Percentiles rank a stretch among this genome's conserved stretches.
phyloP scores from a whole-genome alignment of 2,329 filamentous ascomycete genomes.

The Ceratocystis harringtonii region DNA sequence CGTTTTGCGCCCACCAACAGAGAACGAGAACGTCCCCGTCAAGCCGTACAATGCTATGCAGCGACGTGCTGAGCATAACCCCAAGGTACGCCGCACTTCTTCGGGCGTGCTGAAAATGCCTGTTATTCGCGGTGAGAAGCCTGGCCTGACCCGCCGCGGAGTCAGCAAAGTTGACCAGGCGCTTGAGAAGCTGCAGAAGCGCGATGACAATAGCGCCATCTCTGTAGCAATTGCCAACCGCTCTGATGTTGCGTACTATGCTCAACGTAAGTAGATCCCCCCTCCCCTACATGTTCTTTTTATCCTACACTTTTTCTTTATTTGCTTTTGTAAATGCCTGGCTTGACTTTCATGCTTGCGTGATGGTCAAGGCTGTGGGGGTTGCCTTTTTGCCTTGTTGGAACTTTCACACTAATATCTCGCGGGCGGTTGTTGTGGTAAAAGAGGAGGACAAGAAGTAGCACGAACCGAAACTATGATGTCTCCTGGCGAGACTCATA shows the following conservation, averaged over 20 bases:
- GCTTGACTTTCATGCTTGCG: neutral
- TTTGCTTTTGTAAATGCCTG: constrained; percentile 2
- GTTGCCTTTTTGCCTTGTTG: constrained; percentile 6
- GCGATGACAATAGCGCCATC: constrained; percentile 22
- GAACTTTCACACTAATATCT: constrained; percentile 14
- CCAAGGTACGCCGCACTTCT: constrained; percentile 7
- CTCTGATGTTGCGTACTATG: constrained; percentile 40
- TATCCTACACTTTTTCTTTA: neutral
- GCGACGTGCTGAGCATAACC: constrained; percentile 10
- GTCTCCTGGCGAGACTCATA: neutral
- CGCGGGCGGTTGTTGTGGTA: constrained; percentile 6
- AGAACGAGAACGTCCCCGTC: constrained; percentile 9
- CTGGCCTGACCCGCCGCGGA: constrained; percentile 26
- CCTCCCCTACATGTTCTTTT: constrained; percentile 4
- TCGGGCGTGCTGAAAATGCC: constrained; percentile 22
- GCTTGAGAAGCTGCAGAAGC: constrained; percentile 11
- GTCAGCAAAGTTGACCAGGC: constrained; percentile 9
- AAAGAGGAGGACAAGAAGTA: constrained; percentile 7
- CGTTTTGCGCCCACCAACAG: constrained; percentile 14
- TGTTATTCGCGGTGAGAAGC: constrained; percentile 22
- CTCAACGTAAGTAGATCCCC: constrained; percentile 26
- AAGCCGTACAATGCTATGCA: constrained; percentile 6
- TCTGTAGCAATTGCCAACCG: constrained; percentile 35
- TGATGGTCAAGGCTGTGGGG: neutral
- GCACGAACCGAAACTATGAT: neutral